phyloP scores from a whole-genome alignment of 176 grass and related monocot species.

The Oryza australiensis region DNA sequence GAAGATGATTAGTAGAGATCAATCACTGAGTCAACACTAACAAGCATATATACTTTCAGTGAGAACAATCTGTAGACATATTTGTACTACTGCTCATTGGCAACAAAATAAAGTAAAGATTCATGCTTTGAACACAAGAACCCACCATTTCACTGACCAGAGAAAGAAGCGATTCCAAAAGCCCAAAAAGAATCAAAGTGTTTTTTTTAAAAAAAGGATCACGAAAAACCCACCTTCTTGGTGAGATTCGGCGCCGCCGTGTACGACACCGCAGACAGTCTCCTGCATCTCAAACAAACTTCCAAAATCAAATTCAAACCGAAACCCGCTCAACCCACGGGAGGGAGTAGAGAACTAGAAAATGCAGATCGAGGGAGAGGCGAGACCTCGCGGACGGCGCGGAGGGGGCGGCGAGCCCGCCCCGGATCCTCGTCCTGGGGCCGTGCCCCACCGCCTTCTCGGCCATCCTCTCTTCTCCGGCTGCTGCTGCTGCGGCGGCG shows the following conservation, averaged over 20 bases:
- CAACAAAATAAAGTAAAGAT: background rate
- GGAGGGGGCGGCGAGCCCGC: constrained; percentile 38
- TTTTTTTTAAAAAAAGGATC: constrained; percentile 16
- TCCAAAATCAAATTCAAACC: background rate
- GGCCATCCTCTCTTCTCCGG: constrained; percentile 42
- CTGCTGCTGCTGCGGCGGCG: no score
- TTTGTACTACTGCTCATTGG: background rate
- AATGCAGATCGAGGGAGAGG: constrained; percentile 53
- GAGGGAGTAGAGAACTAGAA: background rate
- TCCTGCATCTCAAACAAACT: constrained; percentile 29
- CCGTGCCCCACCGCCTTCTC: constrained; percentile 39
- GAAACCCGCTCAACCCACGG: background rate
- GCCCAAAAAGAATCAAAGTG: background rate
- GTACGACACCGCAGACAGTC: constrained; percentile 41
- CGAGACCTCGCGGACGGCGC: constrained; percentile 48
- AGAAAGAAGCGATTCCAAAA: constrained; percentile 32
- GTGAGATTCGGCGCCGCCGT: constrained; percentile 35
- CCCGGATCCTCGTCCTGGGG: constrained; percentile 36
- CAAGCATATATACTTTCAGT: constrained; percentile 16
- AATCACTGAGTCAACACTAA: constrained; percentile 16
- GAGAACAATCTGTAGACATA: constrained; percentile 12
- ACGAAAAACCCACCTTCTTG: constrained; percentile 41
- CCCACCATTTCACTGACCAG: constrained; percentile 15
- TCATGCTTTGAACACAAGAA: constrained; percentile 22
- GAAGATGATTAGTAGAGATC: constrained; percentile 41